Percentiles rank a stretch among this genome's conserved stretches.
These are phyloP conservation scores for Rhizoclosmatium globosum DNA, from an alignment of 192 early-diverging fungal species.

Conservation along the genomic window DNA sequence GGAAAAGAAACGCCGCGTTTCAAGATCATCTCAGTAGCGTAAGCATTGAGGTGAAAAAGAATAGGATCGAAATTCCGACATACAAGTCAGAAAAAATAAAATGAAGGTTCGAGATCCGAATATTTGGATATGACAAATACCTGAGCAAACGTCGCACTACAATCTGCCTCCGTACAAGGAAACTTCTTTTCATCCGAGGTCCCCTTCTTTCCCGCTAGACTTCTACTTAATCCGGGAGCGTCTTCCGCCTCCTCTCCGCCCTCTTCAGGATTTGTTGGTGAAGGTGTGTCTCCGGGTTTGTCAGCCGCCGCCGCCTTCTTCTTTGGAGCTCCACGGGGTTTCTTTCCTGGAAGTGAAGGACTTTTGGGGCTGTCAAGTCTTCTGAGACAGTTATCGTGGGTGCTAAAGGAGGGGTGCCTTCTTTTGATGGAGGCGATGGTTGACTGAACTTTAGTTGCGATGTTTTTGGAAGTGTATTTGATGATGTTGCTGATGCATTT, in stretches of 20 bases:
- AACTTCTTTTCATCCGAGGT: slow-evolving; percentile 30
- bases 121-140: neutral
- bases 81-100: neutral
- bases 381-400: no score
- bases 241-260: neutral
- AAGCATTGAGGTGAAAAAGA: neutral
- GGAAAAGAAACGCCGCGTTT: no score
- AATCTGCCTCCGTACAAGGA: slow-evolving; percentile 30
- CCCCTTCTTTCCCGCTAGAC: slow-evolving; percentile 19
- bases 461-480: neutral
- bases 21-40: neutral
- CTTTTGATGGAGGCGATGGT: neutral
- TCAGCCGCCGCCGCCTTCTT: neutral
- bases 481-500: neutral
- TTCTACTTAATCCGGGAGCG: neutral
- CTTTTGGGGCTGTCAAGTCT: neutral
- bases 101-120: neutral
- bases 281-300: no score
- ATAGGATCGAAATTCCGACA: neutral
- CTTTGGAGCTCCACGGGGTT: neutral
- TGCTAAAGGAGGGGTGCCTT: neutral
- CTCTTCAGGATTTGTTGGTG: no score
- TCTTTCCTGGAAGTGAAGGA: neutral
- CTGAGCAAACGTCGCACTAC: slow-evolving; percentile 33
- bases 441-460: neutral